Evolutionary conservation across 2,329 filamentous ascomycete species (phyloP).

Genomic region (Pseudogymnoascus sp.): DNA sequence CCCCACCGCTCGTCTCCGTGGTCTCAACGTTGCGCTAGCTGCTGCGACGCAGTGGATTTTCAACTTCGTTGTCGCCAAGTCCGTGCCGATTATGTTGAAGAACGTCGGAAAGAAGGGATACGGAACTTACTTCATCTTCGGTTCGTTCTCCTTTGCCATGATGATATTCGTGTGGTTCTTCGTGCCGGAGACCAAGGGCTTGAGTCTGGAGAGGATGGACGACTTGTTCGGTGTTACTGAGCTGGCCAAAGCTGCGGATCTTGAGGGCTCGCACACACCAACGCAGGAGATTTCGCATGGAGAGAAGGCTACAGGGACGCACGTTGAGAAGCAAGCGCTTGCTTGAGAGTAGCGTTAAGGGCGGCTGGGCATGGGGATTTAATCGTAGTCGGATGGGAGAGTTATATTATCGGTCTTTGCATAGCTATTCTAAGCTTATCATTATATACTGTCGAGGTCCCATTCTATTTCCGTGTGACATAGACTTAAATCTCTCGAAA

Average conservation of each 20-base stretch:
- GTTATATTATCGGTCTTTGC: background rate
- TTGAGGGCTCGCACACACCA: background rate
- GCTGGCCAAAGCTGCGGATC: slow-evolving; percentile 23
- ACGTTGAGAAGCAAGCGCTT: background rate
- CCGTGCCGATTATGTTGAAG: slow-evolving; percentile 59
- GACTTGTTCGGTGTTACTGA: slow-evolving; percentile 55
- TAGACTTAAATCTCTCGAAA: background rate
- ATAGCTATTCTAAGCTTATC: background rate
- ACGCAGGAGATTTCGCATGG: background rate
- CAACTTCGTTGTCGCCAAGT: slow-evolving; percentile 62
- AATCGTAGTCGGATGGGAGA: background rate
- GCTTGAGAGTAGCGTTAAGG: background rate
- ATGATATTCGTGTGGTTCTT: slow-evolving; percentile 31
- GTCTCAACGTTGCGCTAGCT: slow-evolving; percentile 58
- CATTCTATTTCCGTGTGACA: background rate
- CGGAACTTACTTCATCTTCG: slow-evolving; percentile 62
- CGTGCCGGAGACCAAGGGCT: slow-evolving; percentile 59
- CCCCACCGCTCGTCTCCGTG: slow-evolving; percentile 55
- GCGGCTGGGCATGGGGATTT: background rate
- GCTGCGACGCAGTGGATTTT: slow-evolving; percentile 64
- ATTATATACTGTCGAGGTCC: background rate
- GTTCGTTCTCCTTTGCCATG: slow-evolving; percentile 56
- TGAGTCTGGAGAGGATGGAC: slow-evolving; percentile 52
- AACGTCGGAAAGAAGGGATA: slow-evolving; percentile 37
- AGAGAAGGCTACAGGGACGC: background rate